phyloP scores from a whole-genome alignment of 805 yeast genomes.

The Ogataea naganishii region DNA sequence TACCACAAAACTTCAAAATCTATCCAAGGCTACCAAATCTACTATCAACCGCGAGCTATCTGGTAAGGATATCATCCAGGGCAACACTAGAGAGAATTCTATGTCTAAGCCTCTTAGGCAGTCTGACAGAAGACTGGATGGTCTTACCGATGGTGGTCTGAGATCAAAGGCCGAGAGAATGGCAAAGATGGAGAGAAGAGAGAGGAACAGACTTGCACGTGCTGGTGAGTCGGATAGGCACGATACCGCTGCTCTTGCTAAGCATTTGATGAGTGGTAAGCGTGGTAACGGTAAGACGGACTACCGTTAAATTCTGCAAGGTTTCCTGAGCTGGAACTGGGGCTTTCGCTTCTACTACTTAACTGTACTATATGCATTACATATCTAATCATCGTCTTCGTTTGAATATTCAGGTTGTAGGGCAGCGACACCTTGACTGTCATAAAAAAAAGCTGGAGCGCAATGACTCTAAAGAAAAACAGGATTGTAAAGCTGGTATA shows the following conservation, averaged over 20 bases:
- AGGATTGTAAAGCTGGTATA: no score
- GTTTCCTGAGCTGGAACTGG: no score
- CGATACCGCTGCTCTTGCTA: conserved; percentile 74
- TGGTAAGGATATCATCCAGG: conserved; percentile 78
- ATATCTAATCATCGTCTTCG: no score
- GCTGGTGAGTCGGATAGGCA: conserved; percentile 97
- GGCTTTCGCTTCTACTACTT: neutral
- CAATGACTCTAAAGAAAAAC: no score
- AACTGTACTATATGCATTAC: conserved; percentile 2
- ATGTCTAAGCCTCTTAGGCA: conserved; percentile 43
- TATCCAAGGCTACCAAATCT: conserved; percentile 26
- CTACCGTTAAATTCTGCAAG: conserved; percentile 53
- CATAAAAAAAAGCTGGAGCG: no score
- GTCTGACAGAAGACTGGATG: conserved; percentile 77
- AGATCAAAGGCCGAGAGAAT: conserved; percentile 82
- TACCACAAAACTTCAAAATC: conserved; percentile 52
- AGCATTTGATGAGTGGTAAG: conserved; percentile 94
- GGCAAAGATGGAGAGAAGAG: conserved; percentile 85
- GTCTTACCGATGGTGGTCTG: conserved; percentile 72
- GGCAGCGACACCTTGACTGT: no score
- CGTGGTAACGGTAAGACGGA: conserved; percentile 92
- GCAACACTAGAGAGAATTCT: conserved; percentile 22
- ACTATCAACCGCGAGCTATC: conserved; percentile 26
- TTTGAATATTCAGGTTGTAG: no score
- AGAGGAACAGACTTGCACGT: conserved; percentile 85